Conservation (phyloP, 108 stramenopile species). For the Nitzschia sp. region DNA sequence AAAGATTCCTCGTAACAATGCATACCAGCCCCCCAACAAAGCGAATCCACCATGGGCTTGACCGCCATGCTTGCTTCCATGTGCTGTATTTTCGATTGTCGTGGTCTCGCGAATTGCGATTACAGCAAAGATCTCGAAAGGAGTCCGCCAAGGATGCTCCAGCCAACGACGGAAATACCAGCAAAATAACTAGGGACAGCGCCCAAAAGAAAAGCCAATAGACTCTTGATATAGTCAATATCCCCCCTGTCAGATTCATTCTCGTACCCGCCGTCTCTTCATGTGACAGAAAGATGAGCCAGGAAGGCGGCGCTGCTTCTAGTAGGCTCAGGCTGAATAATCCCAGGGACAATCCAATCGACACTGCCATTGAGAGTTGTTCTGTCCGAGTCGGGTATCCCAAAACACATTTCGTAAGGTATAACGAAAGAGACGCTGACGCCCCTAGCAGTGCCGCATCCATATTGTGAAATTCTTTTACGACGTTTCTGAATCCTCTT, state of each 20-base stretch:
- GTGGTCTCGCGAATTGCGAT: background rate
- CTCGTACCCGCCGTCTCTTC: background rate
- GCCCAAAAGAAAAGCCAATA: slow-evolving; percentile 35
- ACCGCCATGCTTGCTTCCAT: slow-evolving; percentile 1
- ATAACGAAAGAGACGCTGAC: slow-evolving; percentile 6
- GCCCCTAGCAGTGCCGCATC: slow-evolving; percentile 12
- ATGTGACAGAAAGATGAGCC: slow-evolving; percentile 37
- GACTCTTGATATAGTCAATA: slow-evolving; percentile 1
- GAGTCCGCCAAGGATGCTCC: slow-evolving; percentile 20
- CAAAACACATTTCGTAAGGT: slow-evolving; percentile 6
- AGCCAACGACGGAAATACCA: slow-evolving; percentile 18
- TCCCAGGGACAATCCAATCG: slow-evolving; percentile 48
- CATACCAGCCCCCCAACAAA: slow-evolving; percentile 4
- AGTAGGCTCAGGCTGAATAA: slow-evolving; percentile 54
- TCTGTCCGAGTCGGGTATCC: background rate
- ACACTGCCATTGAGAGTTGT: slow-evolving; percentile 4
- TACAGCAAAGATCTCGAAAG: slow-evolving; percentile 12
- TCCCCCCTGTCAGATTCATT: background rate
- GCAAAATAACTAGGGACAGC: slow-evolving; percentile 18
- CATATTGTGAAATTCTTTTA: too few relatives aligned
- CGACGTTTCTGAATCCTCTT: too few relatives aligned
- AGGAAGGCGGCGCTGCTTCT: slow-evolving; percentile 52
- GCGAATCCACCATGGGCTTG: slow-evolving; percentile 42
- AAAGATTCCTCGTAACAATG: slow-evolving; percentile 6
- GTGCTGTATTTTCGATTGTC: slow-evolving; percentile 18